phyloP scores from a whole-genome alignment of 2,329 filamentous ascomycete species.

The Claviceps cyperi region DNA sequence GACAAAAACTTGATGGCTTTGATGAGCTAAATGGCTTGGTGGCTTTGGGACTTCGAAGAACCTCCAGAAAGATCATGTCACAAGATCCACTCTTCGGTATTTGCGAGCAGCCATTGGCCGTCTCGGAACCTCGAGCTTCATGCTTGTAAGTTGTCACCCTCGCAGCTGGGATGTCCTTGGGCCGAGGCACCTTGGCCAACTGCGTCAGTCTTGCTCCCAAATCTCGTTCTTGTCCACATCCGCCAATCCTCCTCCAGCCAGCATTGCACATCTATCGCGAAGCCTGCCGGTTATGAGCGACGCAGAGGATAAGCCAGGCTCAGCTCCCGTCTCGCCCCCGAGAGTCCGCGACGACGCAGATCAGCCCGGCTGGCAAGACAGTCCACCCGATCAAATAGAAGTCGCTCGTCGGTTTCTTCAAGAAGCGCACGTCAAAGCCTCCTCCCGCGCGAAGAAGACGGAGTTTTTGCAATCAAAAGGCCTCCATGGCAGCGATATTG shows the following conservation, averaged over 20 bases:
- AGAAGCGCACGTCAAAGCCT: slow-evolving; percentile 56
- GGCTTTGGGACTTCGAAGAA: neutral
- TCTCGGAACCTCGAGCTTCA: neutral
- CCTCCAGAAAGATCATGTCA: neutral
- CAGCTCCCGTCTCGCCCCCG: slow-evolving; percentile 14
- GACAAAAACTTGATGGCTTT: neutral
- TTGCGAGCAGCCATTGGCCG: neutral
- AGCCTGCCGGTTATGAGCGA: slow-evolving; percentile 16
- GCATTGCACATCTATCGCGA: neutral
- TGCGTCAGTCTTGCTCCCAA: neutral
- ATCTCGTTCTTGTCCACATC: neutral
- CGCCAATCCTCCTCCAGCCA: neutral
- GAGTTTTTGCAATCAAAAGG: slow-evolving; percentile 69
- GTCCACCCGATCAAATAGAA: slow-evolving; percentile 27
- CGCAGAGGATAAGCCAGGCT: slow-evolving; percentile 14
- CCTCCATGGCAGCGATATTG: slow-evolving; percentile 50
- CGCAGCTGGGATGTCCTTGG: neutral
- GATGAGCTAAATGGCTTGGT: neutral
- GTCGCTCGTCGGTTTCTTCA: slow-evolving; percentile 64
- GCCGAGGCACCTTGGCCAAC: neutral
- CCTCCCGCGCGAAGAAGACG: slow-evolving; percentile 56
- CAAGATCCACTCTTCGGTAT: neutral
- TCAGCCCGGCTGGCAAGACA: slow-evolving; percentile 6
- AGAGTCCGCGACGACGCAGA: slow-evolving; percentile 16
- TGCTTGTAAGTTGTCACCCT: neutral